Evolutionary conservation across 1,139 yeast genomes (phyloP), one percentile per base, ranked within the genome.

Genomic region (Candida glucosophila): DNA sequence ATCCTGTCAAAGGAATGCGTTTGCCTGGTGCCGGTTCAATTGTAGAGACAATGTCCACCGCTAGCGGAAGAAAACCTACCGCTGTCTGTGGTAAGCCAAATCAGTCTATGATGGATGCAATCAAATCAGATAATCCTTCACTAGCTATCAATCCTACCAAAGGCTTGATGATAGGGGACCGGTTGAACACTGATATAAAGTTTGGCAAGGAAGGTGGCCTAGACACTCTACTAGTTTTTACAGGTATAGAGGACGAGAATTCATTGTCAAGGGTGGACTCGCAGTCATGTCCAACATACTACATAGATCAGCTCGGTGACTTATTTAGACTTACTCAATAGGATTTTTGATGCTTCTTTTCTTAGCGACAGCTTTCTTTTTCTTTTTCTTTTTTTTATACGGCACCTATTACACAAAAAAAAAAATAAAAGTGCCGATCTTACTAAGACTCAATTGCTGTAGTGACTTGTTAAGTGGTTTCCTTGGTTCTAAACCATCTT

Each of bases 11-110:
- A 48, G 95, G 95, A 1, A 67, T 73, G 40, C 68, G 82, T 28
- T 65, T 90, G 28, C 92, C 95, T 15, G 98, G 98, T 13, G 97
- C 98, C 1, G 98, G 98, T 1, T 78, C 96, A 3, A 73, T 85
- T 37, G 79, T 90, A 25, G 83, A 85, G 36, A 67, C 88, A 1
- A 74, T 85, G n/a, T 71, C 81, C 4, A 75, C 58, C 37, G 78
- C 93, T 10, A 62, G 85, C 22, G 90, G 88, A 8, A 68, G 96
- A 39, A 57, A 70, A 36, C 70, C 71, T 1, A 68, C 61, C 36
- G 78, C 90, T 1, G 47, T 63, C 12, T 80, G 96, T 43, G 98
- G 98, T 27, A 90, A 90, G 49, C 98, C 98, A 11, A 77, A 79
- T 30, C 75, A 72, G 39, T 77, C 80, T 27, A 88, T 90, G 96